Percentiles rank a stretch among this genome's conserved stretches.
Conservation (phyloP, 2,329 filamentous ascomycete genomes). For the Colletotrichum lentis region DNA sequence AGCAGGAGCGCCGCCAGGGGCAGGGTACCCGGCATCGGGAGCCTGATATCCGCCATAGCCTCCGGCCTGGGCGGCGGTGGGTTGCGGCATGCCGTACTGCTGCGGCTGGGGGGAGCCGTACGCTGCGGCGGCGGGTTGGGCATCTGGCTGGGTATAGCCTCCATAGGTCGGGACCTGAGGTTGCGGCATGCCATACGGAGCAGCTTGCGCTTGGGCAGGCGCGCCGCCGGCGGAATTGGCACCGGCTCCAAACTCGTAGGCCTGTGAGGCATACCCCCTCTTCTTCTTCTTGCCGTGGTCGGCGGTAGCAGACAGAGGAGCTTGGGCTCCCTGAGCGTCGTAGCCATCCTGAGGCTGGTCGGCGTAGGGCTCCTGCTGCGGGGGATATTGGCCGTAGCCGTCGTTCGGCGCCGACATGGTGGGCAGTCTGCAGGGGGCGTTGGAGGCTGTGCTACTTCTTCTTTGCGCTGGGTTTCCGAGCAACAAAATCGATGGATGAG, state of each 20-base stretch:
- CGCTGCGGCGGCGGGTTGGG: constrained; percentile 49
- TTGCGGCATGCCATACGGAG: constrained; percentile 58
- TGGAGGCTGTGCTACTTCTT: constrained; percentile 7
- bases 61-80: constrained; percentile 51
- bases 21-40: constrained; percentile 71
- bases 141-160: constrained; percentile 64
- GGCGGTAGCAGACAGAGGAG: constrained; percentile 46
- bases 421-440: constrained; percentile 31
- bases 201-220: constrained; percentile 51
- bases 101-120: constrained; percentile 54
- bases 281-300: constrained; percentile 81
- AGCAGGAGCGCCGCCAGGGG: constrained; percentile 54
- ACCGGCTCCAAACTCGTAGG: constrained; percentile 90
- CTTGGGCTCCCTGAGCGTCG: constrained; percentile 48
- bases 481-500: constrained; percentile 38
- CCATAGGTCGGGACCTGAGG: constrained; percentile 62
- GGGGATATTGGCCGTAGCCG: constrained; percentile 61
- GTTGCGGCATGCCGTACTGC: constrained; percentile 54
- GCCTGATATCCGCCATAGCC: constrained; percentile 71
- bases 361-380: constrained; percentile 53
- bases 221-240: constrained; percentile 72
- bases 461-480: neutral
- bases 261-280: constrained; percentile 91
- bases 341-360: constrained; percentile 49
- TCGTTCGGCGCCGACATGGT: constrained; percentile 67